A percentile compares a stretch with the other conserved stretches of the same genome.
phyloP scores from a whole-genome alignment of 1,139 yeast genomes.

The Hemisphaericaspora xylofermentans region DNA sequence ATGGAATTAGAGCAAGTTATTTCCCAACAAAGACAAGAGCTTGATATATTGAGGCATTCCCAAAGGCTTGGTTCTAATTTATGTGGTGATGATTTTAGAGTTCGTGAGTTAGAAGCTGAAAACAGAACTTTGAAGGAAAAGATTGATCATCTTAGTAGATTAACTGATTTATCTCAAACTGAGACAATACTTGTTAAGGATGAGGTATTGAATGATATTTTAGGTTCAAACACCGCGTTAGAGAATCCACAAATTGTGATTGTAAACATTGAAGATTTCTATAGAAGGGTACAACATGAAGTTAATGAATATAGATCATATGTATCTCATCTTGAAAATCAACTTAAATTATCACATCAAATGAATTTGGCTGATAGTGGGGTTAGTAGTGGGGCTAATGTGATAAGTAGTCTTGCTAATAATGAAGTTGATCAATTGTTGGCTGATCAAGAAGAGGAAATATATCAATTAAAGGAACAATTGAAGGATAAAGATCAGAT shows the following conservation, averaged over 20 bases:
- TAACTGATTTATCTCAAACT: slow-evolving; percentile 58
- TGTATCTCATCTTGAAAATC: slow-evolving; percentile 60
- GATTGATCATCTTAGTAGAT: slow-evolving; percentile 65
- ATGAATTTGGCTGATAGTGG: neutral
- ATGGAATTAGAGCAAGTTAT: slow-evolving; percentile 48
- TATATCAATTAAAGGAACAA: slow-evolving; percentile 59
- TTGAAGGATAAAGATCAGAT: slow-evolving; percentile 73
- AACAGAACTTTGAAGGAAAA: slow-evolving; percentile 61
- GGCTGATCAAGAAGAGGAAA: slow-evolving; percentile 69
- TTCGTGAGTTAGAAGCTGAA: slow-evolving; percentile 55
- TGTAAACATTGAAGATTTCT: slow-evolving; percentile 48
- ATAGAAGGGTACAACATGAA: slow-evolving; percentile 45
- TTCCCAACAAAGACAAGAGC: slow-evolving; percentile 44
- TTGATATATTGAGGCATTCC: slow-evolving; percentile 25
- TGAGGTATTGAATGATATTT: slow-evolving; percentile 53
- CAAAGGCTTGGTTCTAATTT: neutral
- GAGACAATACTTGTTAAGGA: slow-evolving; percentile 55
- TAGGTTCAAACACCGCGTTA: slow-evolving; percentile 37
- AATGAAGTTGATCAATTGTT: slow-evolving; percentile 21
- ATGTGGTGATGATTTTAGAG: slow-evolving; percentile 13
- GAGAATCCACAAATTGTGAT: slow-evolving; percentile 37
- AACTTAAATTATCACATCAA: slow-evolving; percentile 33
- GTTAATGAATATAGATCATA: slow-evolving; percentile 65
- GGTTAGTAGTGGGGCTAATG: neutral
- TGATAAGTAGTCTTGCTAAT: neutral